These are phyloP conservation scores for Effrenium voratum DNA, from an alignment of 73 alveolate species.

Conservation along the genomic window DNA sequence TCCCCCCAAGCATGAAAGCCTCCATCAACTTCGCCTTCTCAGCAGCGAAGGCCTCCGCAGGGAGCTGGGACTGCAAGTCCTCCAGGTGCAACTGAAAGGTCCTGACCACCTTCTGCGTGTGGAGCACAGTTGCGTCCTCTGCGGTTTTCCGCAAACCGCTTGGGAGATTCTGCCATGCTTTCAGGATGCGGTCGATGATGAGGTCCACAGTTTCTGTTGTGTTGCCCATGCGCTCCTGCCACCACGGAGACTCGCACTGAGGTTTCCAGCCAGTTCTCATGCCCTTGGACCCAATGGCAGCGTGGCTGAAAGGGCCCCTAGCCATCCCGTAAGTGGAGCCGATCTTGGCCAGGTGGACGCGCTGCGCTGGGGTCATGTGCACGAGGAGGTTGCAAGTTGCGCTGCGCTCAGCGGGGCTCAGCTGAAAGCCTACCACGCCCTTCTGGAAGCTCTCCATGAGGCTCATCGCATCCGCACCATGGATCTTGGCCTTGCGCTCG, in stretches of 20 bases:
- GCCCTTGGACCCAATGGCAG: not conserved
- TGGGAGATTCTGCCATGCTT: not conserved
- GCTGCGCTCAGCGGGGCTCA: not conserved
- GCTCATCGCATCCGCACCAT: not conserved
- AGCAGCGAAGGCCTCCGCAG: not conserved
- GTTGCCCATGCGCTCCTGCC: not conserved
- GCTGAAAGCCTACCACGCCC: not conserved
- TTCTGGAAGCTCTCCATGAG: not conserved
- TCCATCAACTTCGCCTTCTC: not conserved
- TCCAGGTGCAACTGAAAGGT: slow-evolving; percentile 14
- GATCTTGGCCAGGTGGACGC: not conserved
- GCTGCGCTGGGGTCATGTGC: not conserved
- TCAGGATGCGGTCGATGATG: slow-evolving; percentile 3
- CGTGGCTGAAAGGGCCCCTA: slow-evolving; percentile 12
- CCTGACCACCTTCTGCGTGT: not conserved
- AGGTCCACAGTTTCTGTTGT: not conserved
- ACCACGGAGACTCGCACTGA: not conserved
- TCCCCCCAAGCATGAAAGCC: not conserved
- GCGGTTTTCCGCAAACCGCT: not conserved
- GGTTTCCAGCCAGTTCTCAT: not conserved
- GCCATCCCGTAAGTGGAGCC: slow-evolving; percentile 21
- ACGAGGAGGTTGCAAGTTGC: not conserved
- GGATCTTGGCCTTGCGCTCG: not conserved
- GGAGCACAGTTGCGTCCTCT: not conserved
- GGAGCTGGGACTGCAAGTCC: slow-evolving; percentile 6